Evolutionary conservation across 305 asterid species (phyloP).

Genomic region (Fraxinus dipetala): DNA sequence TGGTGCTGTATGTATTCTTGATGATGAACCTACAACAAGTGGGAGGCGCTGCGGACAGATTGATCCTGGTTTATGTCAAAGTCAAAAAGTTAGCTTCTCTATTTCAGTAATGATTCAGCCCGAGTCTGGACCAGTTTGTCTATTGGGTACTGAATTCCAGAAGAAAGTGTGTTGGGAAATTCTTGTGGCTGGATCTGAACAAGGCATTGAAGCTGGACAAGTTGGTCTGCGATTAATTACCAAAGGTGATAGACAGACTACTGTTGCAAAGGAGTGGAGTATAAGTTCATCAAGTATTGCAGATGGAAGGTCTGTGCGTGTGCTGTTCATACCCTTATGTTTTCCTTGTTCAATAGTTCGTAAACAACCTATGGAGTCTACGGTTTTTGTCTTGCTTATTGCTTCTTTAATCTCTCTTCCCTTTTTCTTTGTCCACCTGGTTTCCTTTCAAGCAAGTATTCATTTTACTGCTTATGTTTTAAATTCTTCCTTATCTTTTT

Average conservation of each 20-base stretch:
- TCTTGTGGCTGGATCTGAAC: slow-evolving; percentile 98
- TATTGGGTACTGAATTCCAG: slow-evolving; percentile 90
- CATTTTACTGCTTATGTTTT: neutral
- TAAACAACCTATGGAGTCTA: neutral
- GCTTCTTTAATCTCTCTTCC: neutral
- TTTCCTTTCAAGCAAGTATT: neutral
- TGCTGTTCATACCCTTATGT: neutral
- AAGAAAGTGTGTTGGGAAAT: slow-evolving; percentile 88
- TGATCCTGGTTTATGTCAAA: slow-evolving; percentile 73
- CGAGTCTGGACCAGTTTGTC: slow-evolving; percentile 97
- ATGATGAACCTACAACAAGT: slow-evolving; percentile 95
- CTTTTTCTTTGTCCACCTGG: neutral
- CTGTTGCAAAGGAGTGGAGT: slow-evolving; percentile 92
- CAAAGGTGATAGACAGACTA: slow-evolving; percentile 92
- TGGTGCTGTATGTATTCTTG: slow-evolving; percentile 96
- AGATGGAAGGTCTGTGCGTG: slow-evolving; percentile 80
- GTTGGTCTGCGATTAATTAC: slow-evolving; percentile 87
- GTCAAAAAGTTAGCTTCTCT: slow-evolving; percentile 81
- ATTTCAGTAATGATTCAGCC: slow-evolving; percentile 92
- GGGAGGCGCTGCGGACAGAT: slow-evolving; percentile 93
- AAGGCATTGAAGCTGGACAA: slow-evolving; percentile 99
- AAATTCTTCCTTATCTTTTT: neutral
- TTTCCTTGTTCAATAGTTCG: neutral
- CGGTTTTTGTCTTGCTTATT: neutral
- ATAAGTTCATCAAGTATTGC: slow-evolving; percentile 90